Evolutionary conservation across 352 stramenopile species (phyloP), one percentile per base, ranked within the genome.

Genomic region (Salisapilia sapeloensis): DNA sequence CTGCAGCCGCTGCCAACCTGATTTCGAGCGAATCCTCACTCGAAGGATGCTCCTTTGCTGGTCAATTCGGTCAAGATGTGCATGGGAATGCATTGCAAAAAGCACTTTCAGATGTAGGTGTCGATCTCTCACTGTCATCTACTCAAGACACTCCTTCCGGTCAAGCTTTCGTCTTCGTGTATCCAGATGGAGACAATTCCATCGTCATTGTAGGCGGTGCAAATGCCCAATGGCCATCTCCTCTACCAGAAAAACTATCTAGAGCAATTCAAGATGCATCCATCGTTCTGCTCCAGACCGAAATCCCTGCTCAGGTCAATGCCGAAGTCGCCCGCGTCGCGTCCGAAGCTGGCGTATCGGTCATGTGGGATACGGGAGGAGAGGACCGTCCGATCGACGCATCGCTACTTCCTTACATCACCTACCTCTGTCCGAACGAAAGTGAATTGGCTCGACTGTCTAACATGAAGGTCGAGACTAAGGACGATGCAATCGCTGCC

Each of bases 141-240:
- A 48, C 64, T 29, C 58, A 51, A 9, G 32, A 30, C 29, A 12
- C 36, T 18, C 54, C 69, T 1, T 86, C 70, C 4, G 74, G 74
- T 11, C 74, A 90, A 36, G 74, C 74, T 6, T 79, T 82, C 37
- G 70, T 90, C 24, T 85, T 90, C 6, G 59, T 85, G 21, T 79
- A 83, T 29, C 67, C 74, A 21, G 55, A 80, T 35, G 74, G 74
- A 14, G 63, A 85, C 36, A 90, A 90, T 38, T 82, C 70, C 19
- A 90, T 90, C 37, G 59, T 90, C 13, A 78, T 90, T 24, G 65
- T 90, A 4, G 66, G 66, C 6, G 74, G 74, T 13, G 74, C 74
- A 14, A 90, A 90, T 24, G 45, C 44, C 12, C 51, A 57, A 25
- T 90, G 74, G 74, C 55, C 64, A 0, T 18, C 52, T 0, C 13